Base-by-base conservation (phyloP, 176 grass and related monocot species). In the Themeda triandra region DNA sequence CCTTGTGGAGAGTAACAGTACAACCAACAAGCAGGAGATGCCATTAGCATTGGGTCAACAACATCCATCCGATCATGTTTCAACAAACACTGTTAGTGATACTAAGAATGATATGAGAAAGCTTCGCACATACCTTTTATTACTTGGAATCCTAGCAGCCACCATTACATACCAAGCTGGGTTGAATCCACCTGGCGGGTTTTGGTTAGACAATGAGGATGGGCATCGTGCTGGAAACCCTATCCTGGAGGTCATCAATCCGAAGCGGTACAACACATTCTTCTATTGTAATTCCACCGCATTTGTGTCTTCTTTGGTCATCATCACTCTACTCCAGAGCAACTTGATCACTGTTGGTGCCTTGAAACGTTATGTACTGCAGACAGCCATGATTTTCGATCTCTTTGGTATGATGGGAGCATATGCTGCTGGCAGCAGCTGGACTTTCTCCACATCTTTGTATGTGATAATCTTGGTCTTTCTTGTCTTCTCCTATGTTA, bases 261-360 rank as follows among this genome's bases (percentile, higher is more conserved):
- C 18, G 1, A 49, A 33, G 10, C 77, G 63, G 14, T 77, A 90
- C 69, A 80, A 17, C 14, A 32, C 49, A 31, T 90, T 90, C 78
- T 90, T 85, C 83, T 86, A 81, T 32, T 79, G 77, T 51, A 90
- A 90, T 82, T 71, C 82, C 6, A 86, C 66, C 0, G 58, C 83
- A 75, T 90, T 90, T 64, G 82, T 86, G 60, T 39, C 77, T 9
- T 90, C 88, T 19, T 35, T 90, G 70, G 63, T 85, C 44, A 86
- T 90, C 65, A 90, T 90, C 44, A 53, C 75, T 33, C 75, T 90
- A 39, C 77, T 90, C 59, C 83, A 80, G 82, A 86, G 74, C 56
- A 53, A 40, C 15, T 31, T 56, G 24, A 69, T 86, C 70, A 69
- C 79, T 33, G 29, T 23, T 40, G 63, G 76, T 24, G 13, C 32